Percentiles rank a stretch among this genome's conserved stretches.
Evolutionary conservation across 768 basidiomycete species (phyloP).

Genomic region (Tricholoma bakamatsutake): DNA sequence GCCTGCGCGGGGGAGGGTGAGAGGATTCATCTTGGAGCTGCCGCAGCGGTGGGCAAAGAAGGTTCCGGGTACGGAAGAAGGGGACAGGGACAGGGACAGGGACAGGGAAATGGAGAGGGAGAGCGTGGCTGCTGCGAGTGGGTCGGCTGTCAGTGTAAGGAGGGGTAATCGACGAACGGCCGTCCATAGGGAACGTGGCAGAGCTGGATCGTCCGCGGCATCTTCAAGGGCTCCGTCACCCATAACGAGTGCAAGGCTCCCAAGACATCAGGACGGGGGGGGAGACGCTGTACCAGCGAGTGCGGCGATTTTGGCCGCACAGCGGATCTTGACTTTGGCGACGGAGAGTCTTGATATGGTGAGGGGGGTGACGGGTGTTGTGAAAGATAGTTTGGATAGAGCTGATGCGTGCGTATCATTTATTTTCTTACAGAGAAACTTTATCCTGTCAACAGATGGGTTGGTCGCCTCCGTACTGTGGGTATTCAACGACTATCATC

Average conservation of each 20-base stretch:
- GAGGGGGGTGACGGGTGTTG: constrained; percentile 79
- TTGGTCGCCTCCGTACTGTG: constrained; percentile 71
- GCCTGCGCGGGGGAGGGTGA: constrained; percentile 67
- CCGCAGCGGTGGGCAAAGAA: constrained; percentile 73
- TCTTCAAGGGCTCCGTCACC: constrained; percentile 25
- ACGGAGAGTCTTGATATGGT: constrained; percentile 94
- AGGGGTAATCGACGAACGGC: constrained; percentile 27
- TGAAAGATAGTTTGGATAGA: constrained; percentile 80
- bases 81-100: constrained; percentile 16
- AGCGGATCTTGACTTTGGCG: constrained; percentile 76
- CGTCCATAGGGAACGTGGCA: constrained; percentile 36
- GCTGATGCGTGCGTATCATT: constrained; percentile 67
- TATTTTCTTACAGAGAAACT: background rate
- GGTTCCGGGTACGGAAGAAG: constrained; percentile 17
- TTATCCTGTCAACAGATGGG: constrained; percentile 51
- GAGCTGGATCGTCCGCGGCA: constrained; percentile 20
- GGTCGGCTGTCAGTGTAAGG: constrained; percentile 23
- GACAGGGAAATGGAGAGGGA: constrained; percentile 17
- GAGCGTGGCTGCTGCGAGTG: constrained; percentile 27
- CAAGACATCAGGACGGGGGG: constrained; percentile 14
- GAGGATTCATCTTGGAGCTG: constrained; percentile 72
- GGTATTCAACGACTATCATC: constrained; percentile 42
- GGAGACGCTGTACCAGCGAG: constrained; percentile 32
- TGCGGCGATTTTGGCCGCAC: constrained; percentile 68
- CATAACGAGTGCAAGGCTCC: constrained; percentile 9